These are phyloP conservation scores for Kazachstania sp. DNA, from an alignment of 1,139 yeast species.

Conservation along the genomic window DNA sequence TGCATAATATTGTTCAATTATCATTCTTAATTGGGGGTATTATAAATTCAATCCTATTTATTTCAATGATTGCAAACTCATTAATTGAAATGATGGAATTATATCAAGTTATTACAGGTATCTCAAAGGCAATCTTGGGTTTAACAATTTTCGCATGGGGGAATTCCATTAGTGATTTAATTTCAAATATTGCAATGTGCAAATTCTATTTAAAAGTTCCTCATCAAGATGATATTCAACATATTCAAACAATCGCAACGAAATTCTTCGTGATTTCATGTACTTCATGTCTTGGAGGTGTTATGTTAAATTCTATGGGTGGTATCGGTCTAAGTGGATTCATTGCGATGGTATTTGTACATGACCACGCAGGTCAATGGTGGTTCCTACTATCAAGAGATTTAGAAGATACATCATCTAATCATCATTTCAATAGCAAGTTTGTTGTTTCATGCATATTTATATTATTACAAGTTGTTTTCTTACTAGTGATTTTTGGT, in stretches of 20 bases:
- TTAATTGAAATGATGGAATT: conserved; percentile 47
- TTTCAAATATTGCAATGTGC: conserved; percentile 63
- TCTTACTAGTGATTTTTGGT: conserved; percentile 15
- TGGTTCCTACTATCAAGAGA: conserved; percentile 21
- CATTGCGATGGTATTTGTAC: conserved; percentile 25
- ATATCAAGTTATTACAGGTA: conserved; percentile 30
- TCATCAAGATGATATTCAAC: conserved; percentile 12
- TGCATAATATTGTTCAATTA: conserved; percentile 10
- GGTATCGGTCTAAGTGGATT: conserved; percentile 32
- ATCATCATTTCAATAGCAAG: conserved; percentile 13
- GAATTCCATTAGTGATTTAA: conserved; percentile 89
- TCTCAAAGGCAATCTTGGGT: conserved; percentile 75
- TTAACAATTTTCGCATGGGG: conserved; percentile 88
- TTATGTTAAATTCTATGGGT: conserved; percentile 28
- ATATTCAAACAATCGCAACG: conserved; percentile 18
- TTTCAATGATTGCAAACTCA: conserved; percentile 50
- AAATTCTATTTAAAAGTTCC: conserved; percentile 26
- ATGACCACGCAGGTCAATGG: conserved; percentile 14
- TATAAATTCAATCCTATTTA: conserved; percentile 66
- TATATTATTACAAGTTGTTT: conserved; percentile 17
- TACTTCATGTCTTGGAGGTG: conserved; percentile 31
- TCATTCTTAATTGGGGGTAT: conserved; percentile 45
- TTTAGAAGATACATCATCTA: conserved; percentile 11
- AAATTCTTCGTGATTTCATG: conserved; percentile 29
- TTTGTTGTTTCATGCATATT: conserved; percentile 21